phyloP scores from a whole-genome alignment of 352 stramenopile genomes.

The Phytophthora melonis region DNA sequence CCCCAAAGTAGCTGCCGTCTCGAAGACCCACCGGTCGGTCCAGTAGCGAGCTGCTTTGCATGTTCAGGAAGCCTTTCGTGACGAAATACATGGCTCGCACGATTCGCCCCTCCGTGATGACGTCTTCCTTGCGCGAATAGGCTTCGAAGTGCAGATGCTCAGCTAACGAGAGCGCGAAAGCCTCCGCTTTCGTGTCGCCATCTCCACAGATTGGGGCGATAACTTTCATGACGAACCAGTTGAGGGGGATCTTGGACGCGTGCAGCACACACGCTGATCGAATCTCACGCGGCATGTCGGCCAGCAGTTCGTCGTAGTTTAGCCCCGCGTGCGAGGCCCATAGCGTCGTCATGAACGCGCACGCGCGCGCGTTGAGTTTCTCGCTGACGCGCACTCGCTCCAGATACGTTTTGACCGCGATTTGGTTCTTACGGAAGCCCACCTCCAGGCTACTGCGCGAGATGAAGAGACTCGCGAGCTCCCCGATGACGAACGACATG shows the following conservation, averaged over 20 bases:
- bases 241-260: background rate
- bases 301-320: slow-evolving; percentile 33
- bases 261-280: background rate
- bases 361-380: slow-evolving; percentile 36
- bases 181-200: slow-evolving; percentile 24
- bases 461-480: slow-evolving; percentile 57
- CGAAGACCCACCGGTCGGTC: slow-evolving; percentile 20
- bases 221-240: slow-evolving; percentile 43
- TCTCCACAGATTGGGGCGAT: slow-evolving; percentile 44
- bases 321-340: slow-evolving; percentile 63
- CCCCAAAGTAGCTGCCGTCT: slow-evolving; percentile 59
- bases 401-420: slow-evolving; percentile 54
- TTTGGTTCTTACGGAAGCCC: slow-evolving; percentile 62
- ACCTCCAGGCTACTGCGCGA: slow-evolving; percentile 62
- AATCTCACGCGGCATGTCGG: background rate
- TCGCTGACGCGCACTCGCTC: slow-evolving; percentile 42
- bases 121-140: slow-evolving; percentile 60
- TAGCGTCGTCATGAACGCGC: slow-evolving; percentile 53
- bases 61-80: slow-evolving; percentile 52
- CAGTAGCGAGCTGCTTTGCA: slow-evolving; percentile 31
- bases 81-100: slow-evolving; percentile 72
- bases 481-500: slow-evolving; percentile 62
- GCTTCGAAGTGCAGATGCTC: slow-evolving; percentile 57
- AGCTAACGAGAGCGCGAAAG: slow-evolving; percentile 35
- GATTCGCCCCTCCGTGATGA: slow-evolving; percentile 64